Percentiles rank a stretch among this genome's conserved stretches.
Evolutionary conservation across 768 basidiomycete species (phyloP).

Genomic region (Agrocybe pediades): DNA sequence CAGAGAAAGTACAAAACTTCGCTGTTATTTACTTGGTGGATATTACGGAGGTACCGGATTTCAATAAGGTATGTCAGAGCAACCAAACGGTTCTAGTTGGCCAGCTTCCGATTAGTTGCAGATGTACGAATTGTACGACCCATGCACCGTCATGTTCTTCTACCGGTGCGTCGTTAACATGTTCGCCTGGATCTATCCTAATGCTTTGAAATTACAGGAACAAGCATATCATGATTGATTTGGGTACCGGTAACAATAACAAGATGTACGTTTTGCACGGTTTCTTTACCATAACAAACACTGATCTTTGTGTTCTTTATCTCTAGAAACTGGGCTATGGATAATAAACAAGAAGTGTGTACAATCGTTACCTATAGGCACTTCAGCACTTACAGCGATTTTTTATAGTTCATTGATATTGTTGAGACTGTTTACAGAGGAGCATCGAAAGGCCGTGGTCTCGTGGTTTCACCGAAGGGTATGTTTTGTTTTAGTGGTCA

Average conservation of each 20-base stretch:
- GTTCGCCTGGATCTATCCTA: constrained; percentile 1
- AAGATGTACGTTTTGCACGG: constrained; percentile 78
- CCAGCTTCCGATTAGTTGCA: constrained; percentile 28
- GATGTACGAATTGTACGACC: constrained; percentile 99
- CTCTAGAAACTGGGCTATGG: constrained; percentile 95
- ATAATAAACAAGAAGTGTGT: constrained; percentile 94
- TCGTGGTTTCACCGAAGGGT: constrained; percentile 97
- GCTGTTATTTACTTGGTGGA: constrained; percentile 95
- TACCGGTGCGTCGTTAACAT: constrained; percentile 67
- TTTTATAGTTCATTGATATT: constrained; percentile 88
- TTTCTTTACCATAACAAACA: background rate
- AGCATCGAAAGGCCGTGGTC: constrained; percentile 95
- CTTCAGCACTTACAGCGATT: constrained; percentile 3
- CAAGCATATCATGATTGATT: constrained; percentile 99
- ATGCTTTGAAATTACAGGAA: constrained; percentile 52
- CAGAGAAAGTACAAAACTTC: constrained; percentile 98
- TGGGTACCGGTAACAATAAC: constrained; percentile 99
- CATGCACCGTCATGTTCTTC: constrained; percentile 98
- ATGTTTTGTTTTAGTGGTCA: constrained; percentile 11
- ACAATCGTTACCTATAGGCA: background rate
- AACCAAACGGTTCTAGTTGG: background rate
- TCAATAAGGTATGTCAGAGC: constrained; percentile 78
- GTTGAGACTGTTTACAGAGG: constrained; percentile 98
- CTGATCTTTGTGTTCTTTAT: constrained; percentile 7
- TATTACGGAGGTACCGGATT: constrained; percentile 96